Base-by-base conservation (phyloP, 768 basidiomycete genomes). In the Auriscalpium vulgare region DNA sequence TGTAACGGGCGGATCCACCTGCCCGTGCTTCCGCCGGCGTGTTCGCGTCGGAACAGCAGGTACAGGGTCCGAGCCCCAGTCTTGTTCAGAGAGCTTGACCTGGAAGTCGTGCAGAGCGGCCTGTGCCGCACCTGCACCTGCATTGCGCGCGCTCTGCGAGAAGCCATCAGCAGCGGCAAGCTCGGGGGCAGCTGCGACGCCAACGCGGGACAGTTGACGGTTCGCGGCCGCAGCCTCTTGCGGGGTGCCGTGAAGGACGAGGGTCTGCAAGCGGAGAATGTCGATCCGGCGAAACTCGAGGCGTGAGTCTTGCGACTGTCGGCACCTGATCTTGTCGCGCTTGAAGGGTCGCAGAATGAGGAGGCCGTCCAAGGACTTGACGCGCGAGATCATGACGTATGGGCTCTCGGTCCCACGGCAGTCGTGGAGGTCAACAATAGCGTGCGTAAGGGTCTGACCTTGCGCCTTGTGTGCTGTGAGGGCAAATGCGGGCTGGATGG, bases 401-500 rank as follows among this genome's bases (percentile, higher is more conserved):
- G 74, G 69, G 0, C 69, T 50, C 58, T 75, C 71, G 0, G 66
- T 66, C 0, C 71, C 71, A 9, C 50, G 40, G 36, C 68, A 72
- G 13, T 53, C 53, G 19, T 64, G 35, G 0, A 75, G 19, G 54
- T 76, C 73, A 3, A 75, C 56, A 16, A 74, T 65, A 0, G 62
- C 69, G 5, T 57, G 57, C 0, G 50, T 8, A 37, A 74, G 36
- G 0, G 73, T 71, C 50, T 71, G 67, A 0, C 75, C 74, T 64
- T 77, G 74, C 0, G 73, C 61, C 56, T 72, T 71, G 50, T 76
- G 71, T 0, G 69, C 69, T 1, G 75, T 76, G 56, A 75, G 68
- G 0, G 73, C 69, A 61, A 73, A 76, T 0, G 64, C 72, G 34
- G 74, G 75, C 0, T 65, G 4, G 0, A 78, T 48, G 0, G 75